Evolutionary conservation across 306 rosid species (phyloP).

Genomic region (Acmispon strigosus): DNA sequence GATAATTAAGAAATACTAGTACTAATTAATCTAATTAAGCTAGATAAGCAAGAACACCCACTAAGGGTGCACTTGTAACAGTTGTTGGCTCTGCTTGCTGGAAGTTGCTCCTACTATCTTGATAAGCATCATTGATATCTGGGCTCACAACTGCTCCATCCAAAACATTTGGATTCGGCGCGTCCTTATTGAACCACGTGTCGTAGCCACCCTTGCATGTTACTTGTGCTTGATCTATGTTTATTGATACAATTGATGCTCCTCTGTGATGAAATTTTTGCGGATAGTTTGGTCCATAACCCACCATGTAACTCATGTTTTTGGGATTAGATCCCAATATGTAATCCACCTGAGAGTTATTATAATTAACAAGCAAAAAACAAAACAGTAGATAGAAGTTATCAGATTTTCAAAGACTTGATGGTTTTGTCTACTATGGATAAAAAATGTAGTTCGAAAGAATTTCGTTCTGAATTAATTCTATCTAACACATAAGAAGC

Average conservation of each 20-base stretch:
- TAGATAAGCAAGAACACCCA: constrained; percentile 55
- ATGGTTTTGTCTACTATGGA: no score
- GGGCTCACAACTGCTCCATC: constrained; percentile 57
- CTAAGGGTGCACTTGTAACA: constrained; percentile 34
- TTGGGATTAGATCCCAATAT: constrained; percentile 55
- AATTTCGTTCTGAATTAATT: no score
- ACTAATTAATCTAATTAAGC: constrained; percentile 1
- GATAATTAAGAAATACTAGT: no score
- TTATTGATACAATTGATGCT: constrained; percentile 55
- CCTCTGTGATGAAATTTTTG: constrained; percentile 56
- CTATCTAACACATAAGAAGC: no score
- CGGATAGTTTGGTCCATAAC: constrained; percentile 44
- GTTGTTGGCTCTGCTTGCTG: constrained; percentile 47
- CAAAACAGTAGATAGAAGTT: no score
- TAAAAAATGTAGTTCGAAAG: no score
- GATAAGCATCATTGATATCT: constrained; percentile 19
- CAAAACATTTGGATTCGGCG: constrained; percentile 49
- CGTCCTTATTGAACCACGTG: constrained; percentile 28
- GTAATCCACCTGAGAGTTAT: constrained; percentile 37
- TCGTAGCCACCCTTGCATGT: constrained; percentile 42
- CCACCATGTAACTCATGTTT: constrained; percentile 63
- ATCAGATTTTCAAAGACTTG: no score
- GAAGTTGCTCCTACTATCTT: constrained; percentile 33
- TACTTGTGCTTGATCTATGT: constrained; percentile 11
- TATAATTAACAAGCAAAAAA: background rate